phyloP scores from a whole-genome alignment of 1,284 basidiomycete species.

The Heimioporus punctisporus region DNA sequence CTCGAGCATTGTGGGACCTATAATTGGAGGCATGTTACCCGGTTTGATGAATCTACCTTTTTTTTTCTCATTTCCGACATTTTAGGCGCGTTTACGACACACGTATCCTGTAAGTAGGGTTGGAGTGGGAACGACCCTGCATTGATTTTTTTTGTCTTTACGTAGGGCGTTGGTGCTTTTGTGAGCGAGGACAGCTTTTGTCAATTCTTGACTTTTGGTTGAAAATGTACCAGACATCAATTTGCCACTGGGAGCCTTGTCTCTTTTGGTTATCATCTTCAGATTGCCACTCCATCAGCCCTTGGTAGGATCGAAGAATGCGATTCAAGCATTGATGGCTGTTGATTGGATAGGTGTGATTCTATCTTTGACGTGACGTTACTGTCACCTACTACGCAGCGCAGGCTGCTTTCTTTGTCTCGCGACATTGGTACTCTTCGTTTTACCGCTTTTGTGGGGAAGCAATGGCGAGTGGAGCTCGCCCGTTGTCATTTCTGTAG shows the following conservation, averaged over 20 bases:
- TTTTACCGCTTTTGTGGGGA: slow-evolving; percentile 13
- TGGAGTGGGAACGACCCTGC: slow-evolving; percentile 1
- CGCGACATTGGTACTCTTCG: slow-evolving; percentile 8
- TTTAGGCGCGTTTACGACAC: slow-evolving; percentile 11
- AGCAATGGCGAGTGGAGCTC: slow-evolving; percentile 9
- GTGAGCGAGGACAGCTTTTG: too few species aligned
- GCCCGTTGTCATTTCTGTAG: slow-evolving; percentile 11
- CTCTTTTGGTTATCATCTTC: slow-evolving; percentile 3
- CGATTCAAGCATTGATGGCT: not conserved
- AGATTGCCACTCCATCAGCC: slow-evolving; percentile 7
- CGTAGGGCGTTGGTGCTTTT: slow-evolving; percentile 20
- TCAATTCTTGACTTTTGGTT: too few species aligned
- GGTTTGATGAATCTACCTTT: too few species aligned
- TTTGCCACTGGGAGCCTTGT: slow-evolving; percentile 11
- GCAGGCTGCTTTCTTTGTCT: slow-evolving; percentile 16
- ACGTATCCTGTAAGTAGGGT: slow-evolving; percentile 10
- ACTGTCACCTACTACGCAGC: not conserved
- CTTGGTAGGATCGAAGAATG: not conserved
- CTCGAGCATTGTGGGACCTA: slow-evolving; percentile 16
- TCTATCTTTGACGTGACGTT: not conserved
- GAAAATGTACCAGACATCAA: slow-evolving; percentile 21
- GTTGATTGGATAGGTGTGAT: slow-evolving; percentile 20
- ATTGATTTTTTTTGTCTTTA: not conserved
- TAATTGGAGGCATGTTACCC: slow-evolving; percentile 10
- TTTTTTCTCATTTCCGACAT: slow-evolving; percentile 1